Conservation (phyloP, 495 filamentous ascomycete genomes). For the Talaromyces borbonicus region DNA sequence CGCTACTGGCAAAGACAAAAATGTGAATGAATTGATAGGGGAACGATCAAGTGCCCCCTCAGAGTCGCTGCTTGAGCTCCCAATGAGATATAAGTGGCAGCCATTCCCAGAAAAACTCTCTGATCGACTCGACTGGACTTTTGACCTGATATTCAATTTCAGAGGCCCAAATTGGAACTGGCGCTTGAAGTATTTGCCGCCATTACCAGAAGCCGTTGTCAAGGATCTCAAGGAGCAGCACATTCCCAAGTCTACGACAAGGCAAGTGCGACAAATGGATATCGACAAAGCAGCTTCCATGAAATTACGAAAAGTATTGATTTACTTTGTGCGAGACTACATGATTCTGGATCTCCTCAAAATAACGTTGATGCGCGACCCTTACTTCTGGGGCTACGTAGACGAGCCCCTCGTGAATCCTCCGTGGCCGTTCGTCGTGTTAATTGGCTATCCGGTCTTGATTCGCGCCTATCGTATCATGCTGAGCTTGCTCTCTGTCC, state of each 20-base stretch:
- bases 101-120: conserved; percentile 52
- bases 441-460: conserved; percentile 23
- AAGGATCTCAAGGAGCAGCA: conserved; percentile 10
- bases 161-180: conserved; percentile 74
- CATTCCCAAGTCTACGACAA: conserved; percentile 11
- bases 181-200: conserved; percentile 48
- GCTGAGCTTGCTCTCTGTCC: conserved; percentile 39
- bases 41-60: no score
- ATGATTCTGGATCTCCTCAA: conserved; percentile 58
- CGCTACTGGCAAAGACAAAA: no score
- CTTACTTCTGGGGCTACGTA: conserved; percentile 54
- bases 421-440: conserved; percentile 36
- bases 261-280: background rate
- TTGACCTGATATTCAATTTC: conserved; percentile 59
- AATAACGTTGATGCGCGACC: conserved; percentile 56
- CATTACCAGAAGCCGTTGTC: conserved; percentile 21
- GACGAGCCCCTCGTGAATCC: conserved; percentile 31
- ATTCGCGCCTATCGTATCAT: conserved; percentile 40
- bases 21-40: no score
- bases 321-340: conserved; percentile 42
- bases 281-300: background rate
- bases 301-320: conserved; percentile 39
- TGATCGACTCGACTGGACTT: conserved; percentile 61
- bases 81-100: conserved; percentile 49
- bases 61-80: no score